Evolutionary conservation across 768 basidiomycete genomes (phyloP), one percentile per base, ranked within the genome.

Genomic region (Mycena crocata): DNA sequence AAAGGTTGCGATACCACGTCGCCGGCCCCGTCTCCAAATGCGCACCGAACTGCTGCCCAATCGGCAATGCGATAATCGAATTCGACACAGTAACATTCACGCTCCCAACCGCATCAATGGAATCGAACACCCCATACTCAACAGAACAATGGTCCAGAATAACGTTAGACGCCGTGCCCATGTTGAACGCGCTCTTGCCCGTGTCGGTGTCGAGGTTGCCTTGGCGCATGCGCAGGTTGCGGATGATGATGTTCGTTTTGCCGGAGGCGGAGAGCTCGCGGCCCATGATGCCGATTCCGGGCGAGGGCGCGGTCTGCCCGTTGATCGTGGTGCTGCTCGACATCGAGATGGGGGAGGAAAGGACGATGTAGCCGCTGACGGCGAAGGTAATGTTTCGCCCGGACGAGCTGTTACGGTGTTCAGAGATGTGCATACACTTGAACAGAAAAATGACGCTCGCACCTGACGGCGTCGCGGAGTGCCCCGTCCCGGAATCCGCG

Each of bases 321-420:
- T 71, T 73, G 34, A 73, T 73, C 5, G 72, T 73, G 4, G 54
- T 62, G 58, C 48, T 48, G 59, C 72, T 73, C 24, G 67, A 55
- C 14, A 73, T 65, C 17, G 72, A 73, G 2, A 73, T 48, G 12
- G 72, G 68, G 26, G 72, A 71, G 46, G 23, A 23, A 37, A 73
- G 72, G n/a, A 69, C 68, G 66, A 73, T 68, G 54, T 73, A 73
- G 42, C 72, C 72, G 60, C 66, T 66, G 34, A 73, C 70, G 40
- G 72, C 62, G 55, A 73, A 73, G 37, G 72, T 73, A 56, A 73
- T 71, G 54, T 71, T 73, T 42, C 70, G 48, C 34, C 72, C 72
- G 8, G 72, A 67, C 24, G 51, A 69, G 46, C 68, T 68, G 21
- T 71, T 70, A n/a, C n/a, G n/a, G n/a, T n/a, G n/a, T n/a, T n/a